Evolutionary conservation across 345 rosid species (phyloP).

Genomic region (Trapa bicornis): DNA sequence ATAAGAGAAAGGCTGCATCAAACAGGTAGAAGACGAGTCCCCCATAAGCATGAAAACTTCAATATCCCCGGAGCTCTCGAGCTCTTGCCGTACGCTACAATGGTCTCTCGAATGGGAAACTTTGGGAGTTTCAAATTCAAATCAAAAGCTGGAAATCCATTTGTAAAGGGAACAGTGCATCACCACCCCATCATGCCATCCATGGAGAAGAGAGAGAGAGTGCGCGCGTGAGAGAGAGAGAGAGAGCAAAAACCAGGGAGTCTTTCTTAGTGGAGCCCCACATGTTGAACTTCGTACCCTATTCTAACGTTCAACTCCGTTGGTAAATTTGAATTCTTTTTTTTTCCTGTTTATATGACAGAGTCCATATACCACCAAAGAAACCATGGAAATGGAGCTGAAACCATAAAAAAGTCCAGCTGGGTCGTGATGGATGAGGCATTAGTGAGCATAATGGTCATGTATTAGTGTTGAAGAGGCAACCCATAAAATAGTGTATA

Average conservation of each 20-base stretch:
- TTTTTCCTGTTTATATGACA: slow-evolving; percentile 1
- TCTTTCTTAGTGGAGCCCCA: slow-evolving; percentile 9
- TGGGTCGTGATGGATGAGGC: not conserved
- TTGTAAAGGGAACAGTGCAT: not conserved
- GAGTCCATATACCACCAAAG: not conserved
- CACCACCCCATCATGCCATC: not conserved
- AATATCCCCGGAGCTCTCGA: not conserved
- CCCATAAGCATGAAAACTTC: slow-evolving; percentile 35
- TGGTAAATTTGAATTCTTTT: not conserved
- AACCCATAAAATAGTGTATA: not conserved
- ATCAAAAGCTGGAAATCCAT: slow-evolving; percentile 14
- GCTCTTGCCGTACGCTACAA: not conserved
- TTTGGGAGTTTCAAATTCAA: slow-evolving; percentile 31
- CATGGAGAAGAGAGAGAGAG: not conserved
- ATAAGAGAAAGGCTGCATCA: slow-evolving; percentile 79
- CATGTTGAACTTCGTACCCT: not conserved
- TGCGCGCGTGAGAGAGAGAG: too few relatives aligned
- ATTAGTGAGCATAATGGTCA: not conserved
- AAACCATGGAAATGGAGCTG: not conserved
- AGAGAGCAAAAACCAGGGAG: too few relatives aligned
- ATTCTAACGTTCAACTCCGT: not conserved
- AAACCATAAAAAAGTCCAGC: not conserved
- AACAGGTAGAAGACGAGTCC: slow-evolving; percentile 55
- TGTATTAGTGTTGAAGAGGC: not conserved
- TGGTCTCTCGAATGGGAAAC: not conserved